phyloP scores from a whole-genome alignment of 208 protist species.

The Phytomonas serpens region DNA sequence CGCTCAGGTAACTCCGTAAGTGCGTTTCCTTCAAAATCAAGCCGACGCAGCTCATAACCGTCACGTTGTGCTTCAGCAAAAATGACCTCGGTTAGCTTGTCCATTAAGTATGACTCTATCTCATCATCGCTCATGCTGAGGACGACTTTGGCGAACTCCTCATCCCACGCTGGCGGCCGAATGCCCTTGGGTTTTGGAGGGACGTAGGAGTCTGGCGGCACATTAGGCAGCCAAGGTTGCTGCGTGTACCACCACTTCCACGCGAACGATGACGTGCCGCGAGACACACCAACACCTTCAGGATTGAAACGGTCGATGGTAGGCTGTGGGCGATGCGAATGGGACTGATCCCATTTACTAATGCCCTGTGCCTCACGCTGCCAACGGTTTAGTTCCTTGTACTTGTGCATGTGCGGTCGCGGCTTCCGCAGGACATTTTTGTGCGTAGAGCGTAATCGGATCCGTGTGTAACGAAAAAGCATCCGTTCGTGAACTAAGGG shows the following conservation, averaged over 20 bases:
- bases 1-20: slow-evolving; percentile 81
- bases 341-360: slow-evolving; percentile 81
- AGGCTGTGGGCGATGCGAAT: slow-evolving; percentile 77
- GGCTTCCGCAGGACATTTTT: slow-evolving; percentile 73
- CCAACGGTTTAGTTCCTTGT: slow-evolving; percentile 85
- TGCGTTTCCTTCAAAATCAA: slow-evolving; percentile 91
- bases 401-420: slow-evolving; percentile 82
- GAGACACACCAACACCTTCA: slow-evolving; percentile 73
- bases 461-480: slow-evolving; percentile 6
- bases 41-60: slow-evolving; percentile 84
- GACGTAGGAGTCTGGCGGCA: slow-evolving; percentile 44
- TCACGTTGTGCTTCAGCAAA: slow-evolving; percentile 82
- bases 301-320: slow-evolving; percentile 85
- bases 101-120: slow-evolving; percentile 56
- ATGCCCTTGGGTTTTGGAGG: slow-evolving; percentile 25
- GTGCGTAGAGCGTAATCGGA: slow-evolving; percentile 45
- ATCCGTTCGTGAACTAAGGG: background rate
- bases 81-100: slow-evolving; percentile 83
- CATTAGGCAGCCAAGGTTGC: slow-evolving; percentile 85
- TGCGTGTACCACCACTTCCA: slow-evolving; percentile 91
- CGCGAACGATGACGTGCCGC: slow-evolving; percentile 62
- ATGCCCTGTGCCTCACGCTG: slow-evolving; percentile 87
- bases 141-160: slow-evolving; percentile 66
- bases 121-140: slow-evolving; percentile 68
- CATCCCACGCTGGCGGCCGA: slow-evolving; percentile 69